These are phyloP conservation scores for Geranium incanum DNA, from an alignment of 441 rosid genomes.

Conservation along the genomic window DNA sequence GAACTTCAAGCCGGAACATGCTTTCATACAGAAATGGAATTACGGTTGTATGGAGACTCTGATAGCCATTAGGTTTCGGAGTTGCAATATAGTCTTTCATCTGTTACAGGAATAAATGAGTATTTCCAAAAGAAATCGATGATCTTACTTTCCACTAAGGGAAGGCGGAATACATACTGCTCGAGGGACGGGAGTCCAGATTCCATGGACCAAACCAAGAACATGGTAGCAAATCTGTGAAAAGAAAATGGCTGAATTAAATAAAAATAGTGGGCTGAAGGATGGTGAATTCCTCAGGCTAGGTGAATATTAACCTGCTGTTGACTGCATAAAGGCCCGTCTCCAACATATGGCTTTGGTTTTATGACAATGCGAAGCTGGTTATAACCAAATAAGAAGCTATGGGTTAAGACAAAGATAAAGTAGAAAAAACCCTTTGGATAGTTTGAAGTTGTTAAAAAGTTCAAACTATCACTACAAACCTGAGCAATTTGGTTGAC, in stretches of 20 bases:
- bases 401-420: conserved; percentile 22
- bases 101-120: conserved; percentile 31
- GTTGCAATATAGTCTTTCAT: conserved; percentile 99
- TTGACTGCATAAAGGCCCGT: conserved; percentile 76
- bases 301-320: conserved; percentile 61
- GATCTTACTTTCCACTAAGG: neutral
- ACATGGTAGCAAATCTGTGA: conserved; percentile 94
- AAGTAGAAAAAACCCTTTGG: conserved; percentile 14
- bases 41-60: conserved; percentile 92
- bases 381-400: conserved; percentile 25
- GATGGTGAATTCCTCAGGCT: conserved; percentile 13
- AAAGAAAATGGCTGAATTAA: conserved; percentile 19
- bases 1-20: conserved; percentile 92
- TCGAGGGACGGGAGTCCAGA: conserved; percentile 95
- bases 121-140: conserved; percentile 11
- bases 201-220: conserved; percentile 90
- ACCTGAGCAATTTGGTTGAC: conserved; percentile 98
- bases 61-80: conserved; percentile 96
- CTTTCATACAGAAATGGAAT: conserved; percentile 97
- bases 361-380: conserved; percentile 89
- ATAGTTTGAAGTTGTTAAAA: conserved; percentile 14
- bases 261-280: conserved; percentile 14
- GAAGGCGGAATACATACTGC: conserved; percentile 46
- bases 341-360: conserved; percentile 67
- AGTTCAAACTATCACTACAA: conserved; percentile 28